Evolutionary conservation across 2,329 filamentous ascomycete species (phyloP).

Genomic region (Exophiala lecanii-corni): DNA sequence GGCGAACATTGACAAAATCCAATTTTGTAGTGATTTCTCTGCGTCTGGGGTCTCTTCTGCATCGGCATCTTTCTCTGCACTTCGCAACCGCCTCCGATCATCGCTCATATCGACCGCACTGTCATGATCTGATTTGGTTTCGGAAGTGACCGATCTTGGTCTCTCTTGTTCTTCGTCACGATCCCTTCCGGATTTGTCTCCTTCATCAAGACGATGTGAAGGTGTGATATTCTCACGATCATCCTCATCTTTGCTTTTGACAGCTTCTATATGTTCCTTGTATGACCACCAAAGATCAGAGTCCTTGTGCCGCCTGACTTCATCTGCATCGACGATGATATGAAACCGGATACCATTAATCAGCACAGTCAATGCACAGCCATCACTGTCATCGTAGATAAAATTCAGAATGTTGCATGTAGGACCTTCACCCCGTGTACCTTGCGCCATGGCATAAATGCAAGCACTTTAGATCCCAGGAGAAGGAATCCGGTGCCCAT

Average conservation of each 20-base stretch:
- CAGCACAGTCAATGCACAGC: conserved; percentile 5
- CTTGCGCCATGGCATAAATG: neutral
- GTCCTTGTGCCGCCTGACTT: conserved; percentile 1
- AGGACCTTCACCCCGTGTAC: neutral
- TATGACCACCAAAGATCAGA: neutral
- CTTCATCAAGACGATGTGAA: neutral
- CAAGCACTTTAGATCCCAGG: neutral
- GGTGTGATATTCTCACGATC: neutral
- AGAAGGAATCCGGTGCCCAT: neutral
- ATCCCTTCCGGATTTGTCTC: neutral
- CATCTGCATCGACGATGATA: conserved; percentile 7
- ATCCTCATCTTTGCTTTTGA: neutral
- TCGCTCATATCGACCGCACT: conserved; percentile 6
- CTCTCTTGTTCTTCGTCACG: too few relatives aligned
- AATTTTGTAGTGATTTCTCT: conserved; percentile 8
- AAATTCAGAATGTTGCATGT: conserved; percentile 12
- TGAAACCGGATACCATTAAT: conserved; percentile 12
- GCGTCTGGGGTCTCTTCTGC: neutral
- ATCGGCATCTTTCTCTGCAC: conserved; percentile 1
- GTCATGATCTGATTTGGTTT: neutral
- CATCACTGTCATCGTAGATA: conserved; percentile 10
- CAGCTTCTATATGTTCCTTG: neutral
- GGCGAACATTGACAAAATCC: conserved; percentile 8
- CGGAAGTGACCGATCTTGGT: neutral
- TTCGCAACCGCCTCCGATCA: neutral